Percentiles rank a stretch among this genome's conserved stretches.
These are phyloP conservation scores for Neopestalotiopsis sp. DNA, from an alignment of 2,329 filamentous ascomycete genomes.

Conservation along the genomic window DNA sequence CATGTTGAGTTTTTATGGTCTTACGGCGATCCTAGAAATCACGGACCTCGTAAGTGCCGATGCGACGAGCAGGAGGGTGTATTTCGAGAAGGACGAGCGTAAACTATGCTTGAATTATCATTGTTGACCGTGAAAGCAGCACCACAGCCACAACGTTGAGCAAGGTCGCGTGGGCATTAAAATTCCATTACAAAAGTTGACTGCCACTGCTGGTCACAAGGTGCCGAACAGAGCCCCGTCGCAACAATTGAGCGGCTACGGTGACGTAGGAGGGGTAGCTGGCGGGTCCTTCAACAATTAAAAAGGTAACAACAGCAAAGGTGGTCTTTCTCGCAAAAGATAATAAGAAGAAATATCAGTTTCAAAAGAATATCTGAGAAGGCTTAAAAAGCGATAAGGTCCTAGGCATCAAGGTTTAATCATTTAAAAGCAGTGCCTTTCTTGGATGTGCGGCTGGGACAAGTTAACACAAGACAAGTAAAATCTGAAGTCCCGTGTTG, in stretches of 20 bases:
- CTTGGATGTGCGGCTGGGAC: too few relatives aligned
- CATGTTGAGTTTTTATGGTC: constrained; percentile 2
- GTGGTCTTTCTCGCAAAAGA: neutral
- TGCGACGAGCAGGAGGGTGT: neutral
- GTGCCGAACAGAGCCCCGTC: neutral
- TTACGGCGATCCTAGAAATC: neutral
- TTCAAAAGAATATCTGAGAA: too few relatives aligned
- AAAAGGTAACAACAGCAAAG: neutral
- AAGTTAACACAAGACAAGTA: too few relatives aligned
- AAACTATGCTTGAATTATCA: neutral
- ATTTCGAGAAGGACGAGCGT: neutral
- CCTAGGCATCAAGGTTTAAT: too few relatives aligned
- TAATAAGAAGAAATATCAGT: neutral
- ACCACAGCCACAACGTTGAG: neutral
- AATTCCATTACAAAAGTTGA: neutral
- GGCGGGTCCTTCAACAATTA: neutral
- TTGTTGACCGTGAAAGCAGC: neutral
- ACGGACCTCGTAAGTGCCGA: neutral
- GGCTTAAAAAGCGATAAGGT: too few relatives aligned
- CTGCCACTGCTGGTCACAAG: neutral
- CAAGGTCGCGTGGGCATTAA: neutral
- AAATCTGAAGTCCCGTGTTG: too few relatives aligned
- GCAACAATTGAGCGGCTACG: neutral
- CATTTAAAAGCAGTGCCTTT: too few relatives aligned
- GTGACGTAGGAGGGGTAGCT: constrained; percentile 16